These are phyloP conservation scores for Salix arbutifolia DNA, from an alignment of 345 rosid species.

Conservation along the genomic window DNA sequence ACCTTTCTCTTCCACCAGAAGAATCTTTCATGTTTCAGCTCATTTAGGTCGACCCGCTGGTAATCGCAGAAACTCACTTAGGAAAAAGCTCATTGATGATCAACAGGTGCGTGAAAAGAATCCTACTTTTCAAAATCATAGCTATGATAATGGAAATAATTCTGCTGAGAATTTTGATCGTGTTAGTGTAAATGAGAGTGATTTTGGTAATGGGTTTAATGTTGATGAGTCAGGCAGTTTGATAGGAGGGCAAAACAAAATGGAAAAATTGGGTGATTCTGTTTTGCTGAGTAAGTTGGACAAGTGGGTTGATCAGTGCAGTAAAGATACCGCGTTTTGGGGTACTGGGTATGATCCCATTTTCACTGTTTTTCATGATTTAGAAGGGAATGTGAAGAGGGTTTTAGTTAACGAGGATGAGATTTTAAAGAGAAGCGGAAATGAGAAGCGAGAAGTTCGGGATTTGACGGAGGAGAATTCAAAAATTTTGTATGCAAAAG, in stretches of 20 bases:
- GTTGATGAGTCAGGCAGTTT: constrained; percentile 17
- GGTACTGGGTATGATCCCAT: constrained; percentile 66
- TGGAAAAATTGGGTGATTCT: constrained; percentile 38
- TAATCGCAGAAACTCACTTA: constrained; percentile 59
- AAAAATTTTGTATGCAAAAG: constrained; percentile 47
- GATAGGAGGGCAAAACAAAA: constrained; percentile 18
- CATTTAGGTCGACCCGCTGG: constrained; percentile 42
- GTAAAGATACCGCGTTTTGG: constrained; percentile 64
- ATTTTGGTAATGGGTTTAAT: constrained; percentile 9
- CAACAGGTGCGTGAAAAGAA: constrained; percentile 47
- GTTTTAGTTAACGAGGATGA: constrained; percentile 59
- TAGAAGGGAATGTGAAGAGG: constrained; percentile 50
- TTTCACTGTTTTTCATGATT: constrained; percentile 55
- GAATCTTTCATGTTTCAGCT: constrained; percentile 40
- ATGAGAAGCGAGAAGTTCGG: constrained; percentile 22
- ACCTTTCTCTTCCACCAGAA: constrained; percentile 7
- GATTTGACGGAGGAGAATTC: constrained; percentile 36
- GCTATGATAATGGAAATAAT: constrained; percentile 12
- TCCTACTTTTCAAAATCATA: constrained; percentile 24
- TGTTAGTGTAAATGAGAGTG: constrained; percentile 13
- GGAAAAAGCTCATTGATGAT: constrained; percentile 55
- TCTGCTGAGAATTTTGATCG: constrained; percentile 16
- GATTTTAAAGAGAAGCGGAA: constrained; percentile 39
- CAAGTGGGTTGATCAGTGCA: constrained; percentile 60
- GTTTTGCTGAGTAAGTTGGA: constrained; percentile 50